Evolutionary conservation across 129 eudicot species (phyloP).

Genomic region (Kitagawia praeruptora): DNA sequence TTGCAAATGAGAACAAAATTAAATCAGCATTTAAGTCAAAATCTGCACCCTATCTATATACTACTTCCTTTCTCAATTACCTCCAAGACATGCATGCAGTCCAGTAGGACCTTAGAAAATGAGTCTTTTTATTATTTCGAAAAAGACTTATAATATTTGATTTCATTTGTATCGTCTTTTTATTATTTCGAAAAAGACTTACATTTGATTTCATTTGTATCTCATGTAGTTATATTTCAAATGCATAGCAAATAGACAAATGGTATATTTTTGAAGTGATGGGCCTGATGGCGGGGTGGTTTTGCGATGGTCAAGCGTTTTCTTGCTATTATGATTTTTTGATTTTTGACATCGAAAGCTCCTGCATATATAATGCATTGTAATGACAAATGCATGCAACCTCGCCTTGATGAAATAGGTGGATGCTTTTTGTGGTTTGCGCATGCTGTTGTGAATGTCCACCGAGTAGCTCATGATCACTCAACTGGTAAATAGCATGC

Average conservation of each 20-base stretch:
- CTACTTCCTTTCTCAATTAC: neutral
- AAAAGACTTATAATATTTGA: neutral
- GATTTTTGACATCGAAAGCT: no score
- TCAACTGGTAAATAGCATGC: neutral
- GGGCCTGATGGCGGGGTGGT: no score
- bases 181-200: no score
- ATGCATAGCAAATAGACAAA: no score
- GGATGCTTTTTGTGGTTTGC: neutral
- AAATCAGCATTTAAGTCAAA: slow-evolving; percentile 7
- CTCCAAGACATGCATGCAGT: neutral
- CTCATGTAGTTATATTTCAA: no score
- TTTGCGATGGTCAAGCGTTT: neutral
- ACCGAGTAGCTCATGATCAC: neutral
- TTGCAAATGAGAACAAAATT: slow-evolving; percentile 13
- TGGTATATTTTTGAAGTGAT: no score
- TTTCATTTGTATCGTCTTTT: no score
- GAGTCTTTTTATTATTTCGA: neutral
- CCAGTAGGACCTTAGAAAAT: neutral
- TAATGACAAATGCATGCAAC: no score
- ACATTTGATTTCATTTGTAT: no score
- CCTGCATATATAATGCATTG: no score
- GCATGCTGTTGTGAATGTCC: slow-evolving; percentile 1
- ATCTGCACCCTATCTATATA: neutral
- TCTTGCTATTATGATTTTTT: no score
- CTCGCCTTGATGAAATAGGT: neutral